These are phyloP conservation scores for Neurospora cerealis DNA, from an alignment of 495 filamentous ascomycete genomes.

Conservation along the genomic window DNA sequence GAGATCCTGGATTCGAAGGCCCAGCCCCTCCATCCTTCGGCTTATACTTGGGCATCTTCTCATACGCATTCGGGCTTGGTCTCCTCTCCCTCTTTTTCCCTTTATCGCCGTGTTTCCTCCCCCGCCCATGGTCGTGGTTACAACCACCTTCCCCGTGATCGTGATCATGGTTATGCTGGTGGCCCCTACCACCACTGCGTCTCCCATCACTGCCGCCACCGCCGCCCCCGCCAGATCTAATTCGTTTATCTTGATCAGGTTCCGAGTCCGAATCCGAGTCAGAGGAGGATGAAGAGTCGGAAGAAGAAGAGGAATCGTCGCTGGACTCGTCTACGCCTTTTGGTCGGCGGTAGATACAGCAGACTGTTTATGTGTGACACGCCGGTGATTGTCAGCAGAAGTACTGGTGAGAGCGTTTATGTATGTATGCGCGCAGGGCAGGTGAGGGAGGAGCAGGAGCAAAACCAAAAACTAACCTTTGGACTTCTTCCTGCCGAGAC, in stretches of 20 bases:
- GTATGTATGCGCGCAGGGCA: not conserved
- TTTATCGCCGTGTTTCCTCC: slow-evolving; percentile 17
- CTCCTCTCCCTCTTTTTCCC: slow-evolving; percentile 42
- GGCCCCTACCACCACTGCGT: not conserved
- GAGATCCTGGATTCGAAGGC: not conserved
- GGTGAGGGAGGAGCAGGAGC: not conserved
- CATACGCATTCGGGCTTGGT: slow-evolving; percentile 88
- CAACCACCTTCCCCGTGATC: slow-evolving; percentile 30
- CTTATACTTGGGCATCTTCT: slow-evolving; percentile 68
- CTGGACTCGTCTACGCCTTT: slow-evolving; percentile 77
- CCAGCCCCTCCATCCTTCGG: slow-evolving; percentile 9
- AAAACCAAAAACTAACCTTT: slow-evolving; percentile 55
- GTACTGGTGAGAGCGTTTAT: not conserved
- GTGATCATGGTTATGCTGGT: slow-evolving; percentile 20
- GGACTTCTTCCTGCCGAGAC: slow-evolving; percentile 81
- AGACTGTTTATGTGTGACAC: slow-evolving; percentile 47
- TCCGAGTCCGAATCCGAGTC: slow-evolving; percentile 35
- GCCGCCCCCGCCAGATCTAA: slow-evolving; percentile 6
- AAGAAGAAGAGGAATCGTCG: slow-evolving; percentile 63
- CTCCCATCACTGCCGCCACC: slow-evolving; percentile 9
- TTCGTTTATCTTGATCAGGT: slow-evolving; percentile 14
- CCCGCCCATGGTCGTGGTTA: slow-evolving; percentile 24
- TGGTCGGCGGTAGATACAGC: slow-evolving; percentile 94
- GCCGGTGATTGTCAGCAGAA: not conserved
- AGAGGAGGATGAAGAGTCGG: slow-evolving; percentile 42